These are phyloP conservation scores for Dorcoceras hygrometricum DNA, from an alignment of 257 asterid genomes.

Conservation along the genomic window DNA sequence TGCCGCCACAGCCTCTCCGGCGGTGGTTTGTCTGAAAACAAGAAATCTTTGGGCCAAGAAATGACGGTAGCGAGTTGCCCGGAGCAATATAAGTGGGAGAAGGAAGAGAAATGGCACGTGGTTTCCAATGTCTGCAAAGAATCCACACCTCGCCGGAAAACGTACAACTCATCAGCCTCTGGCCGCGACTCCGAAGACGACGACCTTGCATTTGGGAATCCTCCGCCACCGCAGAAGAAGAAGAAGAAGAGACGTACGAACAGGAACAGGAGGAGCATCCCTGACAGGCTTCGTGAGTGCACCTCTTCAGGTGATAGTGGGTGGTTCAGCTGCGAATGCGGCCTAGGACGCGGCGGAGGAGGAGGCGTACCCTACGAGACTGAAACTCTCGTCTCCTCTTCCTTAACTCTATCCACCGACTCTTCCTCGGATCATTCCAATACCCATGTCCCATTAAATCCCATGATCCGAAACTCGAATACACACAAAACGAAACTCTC, in stretches of 20 bases:
- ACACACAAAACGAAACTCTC: constrained; percentile 18
- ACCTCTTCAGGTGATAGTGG: constrained; percentile 41
- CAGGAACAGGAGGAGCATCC: constrained; percentile 13
- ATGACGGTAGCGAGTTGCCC: background rate
- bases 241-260: constrained; percentile 30
- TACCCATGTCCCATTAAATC: constrained; percentile 29
- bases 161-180: constrained; percentile 26
- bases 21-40: background rate
- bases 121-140: constrained; percentile 33
- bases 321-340: constrained; percentile 29
- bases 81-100: constrained; percentile 28
- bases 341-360: constrained; percentile 8
- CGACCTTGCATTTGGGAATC: background rate
- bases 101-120: constrained; percentile 47
- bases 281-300: background rate
- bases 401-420: constrained; percentile 33
- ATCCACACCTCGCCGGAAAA: constrained; percentile 25
- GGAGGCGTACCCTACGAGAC: constrained; percentile 25
- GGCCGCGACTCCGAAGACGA: constrained; percentile 19
- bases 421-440: constrained; percentile 37
- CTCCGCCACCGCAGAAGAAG: constrained; percentile 20
- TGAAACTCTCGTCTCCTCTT: constrained; percentile 37
- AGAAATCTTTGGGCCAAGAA: background rate
- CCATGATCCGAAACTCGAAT: constrained; percentile 20
- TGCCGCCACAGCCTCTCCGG: constrained; percentile 24